A percentile compares a stretch with the other conserved stretches of the same genome.
Evolutionary conservation across 176 grass and related monocot genomes (phyloP).

Genomic region (Triticum urartu): DNA sequence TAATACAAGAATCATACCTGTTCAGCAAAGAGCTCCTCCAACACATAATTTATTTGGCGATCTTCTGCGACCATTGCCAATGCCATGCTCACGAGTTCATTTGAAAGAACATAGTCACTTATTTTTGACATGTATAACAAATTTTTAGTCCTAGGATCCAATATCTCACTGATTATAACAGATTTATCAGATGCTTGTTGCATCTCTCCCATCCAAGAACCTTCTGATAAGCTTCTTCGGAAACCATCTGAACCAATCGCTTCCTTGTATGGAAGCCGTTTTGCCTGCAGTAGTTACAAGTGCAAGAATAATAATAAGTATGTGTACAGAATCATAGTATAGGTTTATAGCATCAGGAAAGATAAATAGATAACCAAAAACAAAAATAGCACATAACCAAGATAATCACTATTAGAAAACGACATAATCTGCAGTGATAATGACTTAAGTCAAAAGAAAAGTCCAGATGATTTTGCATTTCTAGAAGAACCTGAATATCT

Average conservation of each 20-base stretch:
- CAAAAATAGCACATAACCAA: background rate
- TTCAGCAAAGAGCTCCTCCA: slow-evolving; percentile 77
- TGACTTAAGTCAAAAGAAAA: background rate
- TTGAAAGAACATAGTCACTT: slow-evolving; percentile 80
- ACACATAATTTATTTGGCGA: slow-evolving; percentile 72
- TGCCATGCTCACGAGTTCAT: slow-evolving; percentile 86
- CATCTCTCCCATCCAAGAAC: slow-evolving; percentile 91
- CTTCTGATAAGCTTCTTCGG: slow-evolving; percentile 56
- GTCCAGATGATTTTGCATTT: background rate
- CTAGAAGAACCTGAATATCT: slow-evolving; percentile 67
- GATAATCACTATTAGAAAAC: background rate
- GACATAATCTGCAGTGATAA: background rate
- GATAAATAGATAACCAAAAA: slow-evolving; percentile 6
- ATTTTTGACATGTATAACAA: slow-evolving; percentile 71
- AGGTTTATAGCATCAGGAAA: background rate
- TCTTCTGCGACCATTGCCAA: slow-evolving; percentile 81
- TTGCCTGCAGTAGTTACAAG: slow-evolving; percentile 49
- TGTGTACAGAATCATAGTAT: background rate
- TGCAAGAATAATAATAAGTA: slow-evolving; percentile 11
- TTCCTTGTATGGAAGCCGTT: slow-evolving; percentile 55
- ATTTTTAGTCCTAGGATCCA: slow-evolving; percentile 82
- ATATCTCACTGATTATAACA: slow-evolving; percentile 81
- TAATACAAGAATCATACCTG: slow-evolving; percentile 45
- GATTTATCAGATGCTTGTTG: slow-evolving; percentile 75
- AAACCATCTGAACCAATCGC: slow-evolving; percentile 33